phyloP scores from a whole-genome alignment of 2,329 filamentous ascomycete genomes.

The Diatrype stigma region DNA sequence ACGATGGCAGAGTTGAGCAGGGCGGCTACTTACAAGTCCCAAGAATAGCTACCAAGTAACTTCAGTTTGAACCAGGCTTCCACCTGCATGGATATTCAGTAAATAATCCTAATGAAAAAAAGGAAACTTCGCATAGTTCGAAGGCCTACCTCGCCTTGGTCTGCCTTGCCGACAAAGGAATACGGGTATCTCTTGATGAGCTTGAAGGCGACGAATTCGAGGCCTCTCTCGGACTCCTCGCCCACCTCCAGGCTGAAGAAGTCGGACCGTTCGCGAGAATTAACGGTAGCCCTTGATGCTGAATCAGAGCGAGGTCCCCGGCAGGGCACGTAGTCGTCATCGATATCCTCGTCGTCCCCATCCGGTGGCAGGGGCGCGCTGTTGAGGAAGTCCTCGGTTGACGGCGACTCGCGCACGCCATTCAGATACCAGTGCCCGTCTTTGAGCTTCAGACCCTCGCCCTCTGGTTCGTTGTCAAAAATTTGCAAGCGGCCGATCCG shows the following conservation, averaged over 20 bases:
- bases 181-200: constrained; percentile 56
- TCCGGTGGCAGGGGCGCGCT: no score
- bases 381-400: no score
- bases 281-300: no score
- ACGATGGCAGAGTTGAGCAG: not conserved
- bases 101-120: no score
- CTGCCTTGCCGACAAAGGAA: constrained; percentile 52
- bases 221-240: constrained; percentile 18
- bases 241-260: constrained; percentile 19
- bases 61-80: constrained; percentile 33
- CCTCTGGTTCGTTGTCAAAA: no score
- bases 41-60: constrained; percentile 52
- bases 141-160: constrained; percentile 41
- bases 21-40: constrained; percentile 67
- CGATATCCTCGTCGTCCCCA: no score
- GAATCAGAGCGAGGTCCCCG: no score
- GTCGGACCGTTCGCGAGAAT: not conserved
- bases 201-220: constrained; percentile 45
- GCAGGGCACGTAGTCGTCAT: no score
- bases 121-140: not conserved
- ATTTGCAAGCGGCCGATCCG: no score
- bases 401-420: no score
- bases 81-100: constrained; percentile 30
- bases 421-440: no score
- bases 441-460: no score